Base-by-base conservation (phyloP, 148 eudicot genomes). In the Agrostemma githago region DNA sequence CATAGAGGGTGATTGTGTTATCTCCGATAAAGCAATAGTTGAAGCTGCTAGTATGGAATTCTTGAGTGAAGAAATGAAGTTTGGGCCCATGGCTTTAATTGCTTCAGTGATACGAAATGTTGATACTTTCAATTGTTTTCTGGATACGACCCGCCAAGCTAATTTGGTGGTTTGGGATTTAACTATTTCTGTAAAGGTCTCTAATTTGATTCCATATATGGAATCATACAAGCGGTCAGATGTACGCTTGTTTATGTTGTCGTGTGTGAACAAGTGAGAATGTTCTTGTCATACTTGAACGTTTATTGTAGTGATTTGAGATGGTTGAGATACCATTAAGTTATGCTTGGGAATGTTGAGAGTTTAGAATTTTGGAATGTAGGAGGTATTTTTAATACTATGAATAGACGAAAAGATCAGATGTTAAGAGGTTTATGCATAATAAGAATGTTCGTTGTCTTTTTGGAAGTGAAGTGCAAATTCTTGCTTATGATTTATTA, bases 31-130 rank as follows among this genome's bases (percentile, higher is more conserved):
- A 60, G 69, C 53, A 20, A 12, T 19, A 59, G 54, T 42, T 15
- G 58, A 73, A 37, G 70, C 21, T 72, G 59, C 62, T 21, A 79
- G 39, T 26, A 42, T 64, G 38, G 77, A 79, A 4, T 71, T 59
- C 72, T 54, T 79, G 58, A 8, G 48, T 68, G 70, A 68, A 21
- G 80, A 74, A 66, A 64, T 79, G 51, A 44, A 44, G 51, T 44
- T 8, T 44, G 7, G 51, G 7, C 51, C 9, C 9, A 8, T 44
- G 51, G 51, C 6, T 44, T 44, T 44, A 44, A 44, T 4, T 72
- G 96, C 97, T 21, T 87, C 90, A 10, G 99, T 92, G 56, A 81
- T 95, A 77, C 83, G 99, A 59, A 95, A 90, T 72, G 43, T 83
- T 11, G 86, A 90, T 41, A 95, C 97, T 7, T 92, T 87, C 72